Evolutionary conservation across 768 basidiomycete species (phyloP).

Genomic region (Lactifluus volemus): DNA sequence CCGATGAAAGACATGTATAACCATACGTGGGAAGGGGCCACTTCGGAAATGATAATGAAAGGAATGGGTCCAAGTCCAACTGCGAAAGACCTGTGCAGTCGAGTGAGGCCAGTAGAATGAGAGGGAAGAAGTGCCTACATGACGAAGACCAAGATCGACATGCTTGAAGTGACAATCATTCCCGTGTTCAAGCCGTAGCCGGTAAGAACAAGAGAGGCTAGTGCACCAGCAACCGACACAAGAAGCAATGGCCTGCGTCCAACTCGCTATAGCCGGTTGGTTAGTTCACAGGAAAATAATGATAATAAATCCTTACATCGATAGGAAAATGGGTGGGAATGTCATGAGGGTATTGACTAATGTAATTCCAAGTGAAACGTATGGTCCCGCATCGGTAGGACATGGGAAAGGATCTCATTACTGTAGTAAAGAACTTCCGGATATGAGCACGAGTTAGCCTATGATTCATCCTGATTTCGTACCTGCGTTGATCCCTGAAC

Average conservation of each 20-base stretch:
- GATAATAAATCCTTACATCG: constrained; percentile 45
- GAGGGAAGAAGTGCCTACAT: constrained; percentile 39
- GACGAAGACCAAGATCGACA: constrained; percentile 72
- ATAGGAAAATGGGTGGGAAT: constrained; percentile 84
- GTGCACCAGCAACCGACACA: constrained; percentile 56
- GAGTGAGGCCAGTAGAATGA: not conserved
- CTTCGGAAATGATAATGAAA: constrained; percentile 86
- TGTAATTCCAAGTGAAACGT: constrained; percentile 78
- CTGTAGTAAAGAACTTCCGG: constrained; percentile 78
- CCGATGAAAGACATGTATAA: not conserved
- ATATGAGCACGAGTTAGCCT: constrained; percentile 2
- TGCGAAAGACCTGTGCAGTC: constrained; percentile 62
- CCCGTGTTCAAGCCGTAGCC: constrained; percentile 64
- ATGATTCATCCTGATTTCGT: not conserved
- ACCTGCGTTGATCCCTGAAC: constrained; percentile 69
- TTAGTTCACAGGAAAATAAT: not conserved
- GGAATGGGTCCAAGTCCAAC: constrained; percentile 88
- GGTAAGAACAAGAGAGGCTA: constrained; percentile 55
- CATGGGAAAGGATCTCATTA: constrained; percentile 74
- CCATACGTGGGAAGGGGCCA: constrained; percentile 71
- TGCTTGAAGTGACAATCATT: constrained; percentile 51
- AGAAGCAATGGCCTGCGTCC: constrained; percentile 66
- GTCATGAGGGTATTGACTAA: constrained; percentile 77
- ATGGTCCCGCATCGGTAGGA: constrained; percentile 74
- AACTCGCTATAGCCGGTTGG: constrained; percentile 39